These are phyloP conservation scores for Periconia sp. DNA, from an alignment of 2,329 filamentous ascomycete species.

Conservation along the genomic window DNA sequence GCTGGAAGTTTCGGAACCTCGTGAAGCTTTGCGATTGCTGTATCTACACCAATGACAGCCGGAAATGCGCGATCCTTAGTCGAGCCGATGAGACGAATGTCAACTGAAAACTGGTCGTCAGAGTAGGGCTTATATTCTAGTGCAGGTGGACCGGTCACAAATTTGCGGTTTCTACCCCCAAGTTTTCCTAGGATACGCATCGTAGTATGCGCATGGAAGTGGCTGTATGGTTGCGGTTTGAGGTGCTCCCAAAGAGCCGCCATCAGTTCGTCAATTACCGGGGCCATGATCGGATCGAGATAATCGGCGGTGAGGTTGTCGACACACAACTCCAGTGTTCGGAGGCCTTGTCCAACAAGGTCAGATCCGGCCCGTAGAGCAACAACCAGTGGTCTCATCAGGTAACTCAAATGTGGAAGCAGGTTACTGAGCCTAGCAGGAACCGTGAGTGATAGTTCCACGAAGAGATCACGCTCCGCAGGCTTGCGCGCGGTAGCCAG, in stretches of 20 bases:
- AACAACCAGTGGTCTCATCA: conserved; percentile 98
- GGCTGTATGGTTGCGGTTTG: conserved; percentile 89
- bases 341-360: conserved; percentile 87
- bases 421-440: conserved; percentile 92
- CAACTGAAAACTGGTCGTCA: conserved; percentile 85
- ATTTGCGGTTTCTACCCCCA: conserved; percentile 92
- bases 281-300: conserved; percentile 97
- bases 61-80: conserved; percentile 88
- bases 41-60: conserved; percentile 80
- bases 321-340: conserved; percentile 93
- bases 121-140: conserved; percentile 81
- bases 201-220: conserved; percentile 96
- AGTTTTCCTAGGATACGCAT: conserved; percentile 97
- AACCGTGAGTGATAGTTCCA: conserved; percentile 94
- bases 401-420: conserved; percentile 88
- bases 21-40: conserved; percentile 84
- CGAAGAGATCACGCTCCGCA: conserved; percentile 89
- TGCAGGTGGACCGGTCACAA: conserved; percentile 85
- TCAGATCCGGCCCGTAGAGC: conserved; percentile 89
- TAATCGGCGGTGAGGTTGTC: conserved; percentile 98
- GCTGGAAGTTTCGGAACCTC: conserved; percentile 68
- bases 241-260: conserved; percentile 95
- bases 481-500: conserved; percentile 88
- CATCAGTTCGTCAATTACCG: conserved; percentile 98
- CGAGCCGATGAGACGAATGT: conserved; percentile 85